A percentile compares a stretch with the other conserved stretches of the same genome.
Evolutionary conservation across 441 rosid genomes (phyloP).

Genomic region (Breynia disticha): DNA sequence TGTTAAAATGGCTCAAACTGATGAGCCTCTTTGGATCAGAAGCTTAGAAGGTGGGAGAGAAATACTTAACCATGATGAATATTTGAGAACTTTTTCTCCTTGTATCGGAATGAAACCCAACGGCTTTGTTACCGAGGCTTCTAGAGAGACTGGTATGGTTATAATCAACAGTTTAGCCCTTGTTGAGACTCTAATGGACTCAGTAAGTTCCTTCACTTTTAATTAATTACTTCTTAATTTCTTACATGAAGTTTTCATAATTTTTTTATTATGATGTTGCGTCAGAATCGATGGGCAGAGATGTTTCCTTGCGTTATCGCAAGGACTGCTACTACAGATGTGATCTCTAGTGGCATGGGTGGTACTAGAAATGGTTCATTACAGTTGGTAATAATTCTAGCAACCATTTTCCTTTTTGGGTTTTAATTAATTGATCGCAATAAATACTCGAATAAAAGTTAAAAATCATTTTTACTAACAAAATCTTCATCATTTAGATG

Average conservation of each 20-base stretch:
- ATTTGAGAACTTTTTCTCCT: slow-evolving; percentile 41
- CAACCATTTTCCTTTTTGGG: neutral
- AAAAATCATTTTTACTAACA: no score
- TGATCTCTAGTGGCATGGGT: slow-evolving; percentile 57
- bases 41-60: slow-evolving; percentile 54
- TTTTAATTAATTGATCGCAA: no score
- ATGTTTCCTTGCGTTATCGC: slow-evolving; percentile 82
- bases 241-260: no score
- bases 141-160: slow-evolving; percentile 64
- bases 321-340: slow-evolving; percentile 54
- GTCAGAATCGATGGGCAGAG: slow-evolving; percentile 73
- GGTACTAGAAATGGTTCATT: slow-evolving; percentile 73
- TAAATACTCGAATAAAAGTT: no score
- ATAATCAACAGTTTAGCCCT: slow-evolving; percentile 81
- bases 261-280: neutral
- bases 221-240: no score
- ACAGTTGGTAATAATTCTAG: slow-evolving; percentile 42
- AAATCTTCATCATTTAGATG: slow-evolving; percentile 35
- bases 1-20: slow-evolving; percentile 56
- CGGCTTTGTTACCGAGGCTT: slow-evolving; percentile 67
- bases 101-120: slow-evolving; percentile 49
- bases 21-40: slow-evolving; percentile 62
- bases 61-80: slow-evolving; percentile 62
- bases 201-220: slow-evolving; percentile 35
- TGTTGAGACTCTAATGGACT: slow-evolving; percentile 84